phyloP scores from a whole-genome alignment of 768 basidiomycete species.

The Pisolithus albus region DNA sequence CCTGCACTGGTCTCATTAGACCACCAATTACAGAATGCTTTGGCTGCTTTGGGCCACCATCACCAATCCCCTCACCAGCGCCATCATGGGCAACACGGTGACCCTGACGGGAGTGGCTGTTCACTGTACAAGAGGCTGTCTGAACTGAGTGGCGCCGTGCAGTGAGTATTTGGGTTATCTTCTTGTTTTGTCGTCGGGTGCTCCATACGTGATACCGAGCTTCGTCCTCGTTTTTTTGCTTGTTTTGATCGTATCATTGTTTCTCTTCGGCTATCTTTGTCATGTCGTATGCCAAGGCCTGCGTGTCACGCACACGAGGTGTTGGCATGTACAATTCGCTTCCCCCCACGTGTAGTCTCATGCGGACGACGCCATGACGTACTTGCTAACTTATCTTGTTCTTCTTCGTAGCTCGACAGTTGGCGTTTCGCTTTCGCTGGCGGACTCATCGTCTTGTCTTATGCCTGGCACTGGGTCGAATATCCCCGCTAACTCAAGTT shows the following conservation, averaged over 20 bases:
- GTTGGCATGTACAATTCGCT: conserved; percentile 21
- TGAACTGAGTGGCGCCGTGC: conserved; percentile 57
- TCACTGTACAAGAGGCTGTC: conserved; percentile 50
- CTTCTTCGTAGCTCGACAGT: conserved; percentile 34
- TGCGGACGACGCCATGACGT: background rate
- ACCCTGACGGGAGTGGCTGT: conserved; percentile 28
- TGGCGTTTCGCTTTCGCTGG: conserved; percentile 17
- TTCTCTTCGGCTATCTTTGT: conserved; percentile 7
- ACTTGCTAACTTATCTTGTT: conserved; percentile 26
- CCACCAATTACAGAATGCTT: conserved; percentile 55
- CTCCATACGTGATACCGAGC: background rate
- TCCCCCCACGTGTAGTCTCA: background rate
- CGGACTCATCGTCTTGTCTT: background rate
- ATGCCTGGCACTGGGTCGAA: background rate
- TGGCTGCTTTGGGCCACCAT: conserved; percentile 52
- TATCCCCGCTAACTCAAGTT: background rate
- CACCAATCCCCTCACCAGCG: conserved; percentile 39
- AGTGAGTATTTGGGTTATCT: conserved; percentile 40
- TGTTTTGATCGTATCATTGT: background rate
- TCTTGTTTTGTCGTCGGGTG: background rate
- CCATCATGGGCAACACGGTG: background rate
- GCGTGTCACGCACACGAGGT: conserved; percentile 23
- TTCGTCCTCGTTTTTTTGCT: background rate
- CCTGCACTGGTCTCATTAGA: conserved; percentile 58
- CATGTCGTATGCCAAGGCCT: background rate